Evolutionary conservation across 768 basidiomycete genomes (phyloP).

Genomic region (Amyloporia xantha): DNA sequence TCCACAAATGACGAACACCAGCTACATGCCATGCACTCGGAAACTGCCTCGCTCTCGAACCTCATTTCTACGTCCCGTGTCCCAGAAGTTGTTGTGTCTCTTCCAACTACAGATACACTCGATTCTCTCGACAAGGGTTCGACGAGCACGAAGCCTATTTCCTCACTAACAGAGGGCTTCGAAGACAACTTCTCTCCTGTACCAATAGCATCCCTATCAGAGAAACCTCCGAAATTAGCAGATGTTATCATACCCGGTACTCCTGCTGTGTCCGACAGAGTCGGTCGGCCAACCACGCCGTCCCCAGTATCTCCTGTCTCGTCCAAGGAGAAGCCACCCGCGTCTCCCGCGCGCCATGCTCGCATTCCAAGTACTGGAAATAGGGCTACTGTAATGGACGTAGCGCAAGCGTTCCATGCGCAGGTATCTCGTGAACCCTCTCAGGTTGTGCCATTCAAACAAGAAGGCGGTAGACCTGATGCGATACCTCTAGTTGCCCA

Average conservation of each 20-base stretch:
- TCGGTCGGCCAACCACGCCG: neutral
- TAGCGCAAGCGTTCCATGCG: constrained; percentile 50
- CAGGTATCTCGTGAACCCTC: neutral
- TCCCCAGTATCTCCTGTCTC: neutral
- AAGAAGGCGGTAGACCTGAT: constrained; percentile 10
- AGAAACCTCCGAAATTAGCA: neutral
- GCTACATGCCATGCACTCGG: neutral
- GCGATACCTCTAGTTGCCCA: constrained; percentile 16
- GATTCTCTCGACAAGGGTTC: neutral
- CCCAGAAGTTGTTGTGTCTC: neutral
- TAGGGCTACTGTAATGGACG: constrained; percentile 72
- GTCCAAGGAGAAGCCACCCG: constrained; percentile 8
- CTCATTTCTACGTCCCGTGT: neutral
- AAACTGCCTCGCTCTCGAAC: neutral
- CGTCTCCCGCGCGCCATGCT: constrained; percentile 36
- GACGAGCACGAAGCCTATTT: neutral
- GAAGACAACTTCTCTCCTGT: constrained; percentile 4
- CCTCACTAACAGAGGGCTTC: constrained; percentile 4
- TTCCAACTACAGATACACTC: neutral
- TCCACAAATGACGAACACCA: neutral
- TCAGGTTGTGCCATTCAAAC: neutral
- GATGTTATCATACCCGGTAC: neutral
- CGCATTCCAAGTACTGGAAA: constrained; percentile 66
- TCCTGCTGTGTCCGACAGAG: neutral
- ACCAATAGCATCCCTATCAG: neutral